Base-by-base conservation (phyloP, 768 basidiomycete genomes). In the Xerocomus spinulosus region DNA sequence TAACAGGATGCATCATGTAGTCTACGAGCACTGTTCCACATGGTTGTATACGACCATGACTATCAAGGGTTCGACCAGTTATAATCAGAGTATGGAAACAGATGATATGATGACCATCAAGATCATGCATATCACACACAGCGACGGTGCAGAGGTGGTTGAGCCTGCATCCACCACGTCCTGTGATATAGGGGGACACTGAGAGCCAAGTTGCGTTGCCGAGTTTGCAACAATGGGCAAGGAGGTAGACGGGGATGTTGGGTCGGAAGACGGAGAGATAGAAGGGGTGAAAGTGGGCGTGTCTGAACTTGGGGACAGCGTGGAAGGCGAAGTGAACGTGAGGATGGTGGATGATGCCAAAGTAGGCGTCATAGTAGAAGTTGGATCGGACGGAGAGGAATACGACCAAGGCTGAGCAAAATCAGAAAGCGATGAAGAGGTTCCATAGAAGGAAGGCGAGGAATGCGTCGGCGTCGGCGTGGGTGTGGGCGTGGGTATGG, bases 91-190 rank as follows among this genome's bases (percentile, higher is more conserved):
- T 15, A 66, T 32, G 23, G 64, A 30, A 23, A 58, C 47, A 2
- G 63, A 63, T 5, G 60, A 58, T 15, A 61, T 15, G 25, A 61
- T 42, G 29, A 66, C 44, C 42, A 56, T 61, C 51, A 62, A 63
- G 44, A 63, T 29, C 44, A 59, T 51, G 44, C 62, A 29, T 17
- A 58, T 28, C n/a, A 63, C 5, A 36, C 54, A 43, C n/a, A 55
- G 18, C 29, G 57, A 42, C 8, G 53, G 24, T 14, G 17, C 26
- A 10, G 38, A 21, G 7, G 56, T 51, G 36, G 44, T 46, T 24
- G 46, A 47, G 21, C 53, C 55, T 9, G 41, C 35, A 4, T 48
- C 60, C 42, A 28, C 38, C 5, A 26, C 24, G 44, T 14, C 25
- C 26, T 14, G 53, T 37, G 37, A 41, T 0, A 24, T 34, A 37